Percentiles rank a stretch among this genome's conserved stretches.
phyloP scores from a whole-genome alignment of 139 green algal species.

The Tetraselmis chui region DNA sequence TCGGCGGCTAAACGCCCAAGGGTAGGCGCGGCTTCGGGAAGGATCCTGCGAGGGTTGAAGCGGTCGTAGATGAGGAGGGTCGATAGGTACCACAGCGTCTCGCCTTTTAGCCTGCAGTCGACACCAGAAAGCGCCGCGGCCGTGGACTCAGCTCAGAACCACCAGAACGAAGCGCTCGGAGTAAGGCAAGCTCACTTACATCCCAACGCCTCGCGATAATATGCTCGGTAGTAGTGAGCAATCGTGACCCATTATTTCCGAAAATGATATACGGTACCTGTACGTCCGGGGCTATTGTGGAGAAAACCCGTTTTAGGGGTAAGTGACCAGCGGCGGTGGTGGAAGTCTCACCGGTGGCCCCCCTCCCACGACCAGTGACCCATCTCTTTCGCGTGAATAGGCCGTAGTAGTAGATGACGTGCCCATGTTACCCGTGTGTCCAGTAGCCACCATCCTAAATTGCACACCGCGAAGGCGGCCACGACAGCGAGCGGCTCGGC shows the following conservation, averaged over 20 bases:
- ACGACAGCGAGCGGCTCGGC: not conserved
- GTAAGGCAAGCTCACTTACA: too few species aligned
- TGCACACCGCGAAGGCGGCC: not conserved
- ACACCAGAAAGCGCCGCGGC: too few species aligned
- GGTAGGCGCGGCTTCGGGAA: constrained; percentile 15
- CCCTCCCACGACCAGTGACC: not conserved
- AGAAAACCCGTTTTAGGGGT: too few species aligned
- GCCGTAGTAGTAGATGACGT: not conserved
- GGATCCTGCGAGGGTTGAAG: constrained; percentile 1
- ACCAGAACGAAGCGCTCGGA: too few species aligned
- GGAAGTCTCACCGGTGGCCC: not conserved
- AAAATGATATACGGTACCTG: too few species aligned
- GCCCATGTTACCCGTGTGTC: not conserved
- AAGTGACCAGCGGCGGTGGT: too few species aligned
- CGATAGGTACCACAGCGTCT: not conserved
- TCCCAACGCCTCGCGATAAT: too few species aligned
- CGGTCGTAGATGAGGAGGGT: not conserved
- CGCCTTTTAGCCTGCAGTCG: not conserved
- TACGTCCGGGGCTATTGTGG: too few species aligned
- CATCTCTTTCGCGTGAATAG: not conserved
- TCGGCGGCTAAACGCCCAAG: constrained; percentile 13
- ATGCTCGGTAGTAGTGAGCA: too few species aligned
- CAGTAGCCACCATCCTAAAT: not conserved
- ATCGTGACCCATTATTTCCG: too few species aligned
- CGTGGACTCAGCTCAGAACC: too few species aligned